Percentiles rank a stretch among this genome's conserved stretches.
Conservation (phyloP, 1,284 basidiomycete genomes). For the Coniferiporia sulphurascens region DNA sequence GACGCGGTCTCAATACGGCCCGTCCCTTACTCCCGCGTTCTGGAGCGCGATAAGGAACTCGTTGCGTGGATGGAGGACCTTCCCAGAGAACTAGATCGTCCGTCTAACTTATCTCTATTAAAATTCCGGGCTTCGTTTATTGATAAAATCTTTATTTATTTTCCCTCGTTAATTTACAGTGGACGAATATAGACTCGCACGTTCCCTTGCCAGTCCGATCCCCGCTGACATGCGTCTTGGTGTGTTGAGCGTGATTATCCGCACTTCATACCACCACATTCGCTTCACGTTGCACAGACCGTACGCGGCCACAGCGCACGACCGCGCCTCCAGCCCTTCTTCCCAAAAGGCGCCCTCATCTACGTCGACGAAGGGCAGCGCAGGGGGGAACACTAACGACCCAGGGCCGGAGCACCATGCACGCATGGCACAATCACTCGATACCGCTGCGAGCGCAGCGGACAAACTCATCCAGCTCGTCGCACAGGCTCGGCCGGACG, state of each 20-base stretch:
- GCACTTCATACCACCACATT: constrained; percentile 71
- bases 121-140: too few relatives aligned
- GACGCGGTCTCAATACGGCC: constrained; percentile 71
- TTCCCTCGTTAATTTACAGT: constrained; percentile 25
- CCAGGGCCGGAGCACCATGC: constrained; percentile 31
- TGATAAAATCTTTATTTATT: too few relatives aligned
- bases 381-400: background rate
- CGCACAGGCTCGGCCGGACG: constrained; percentile 64
- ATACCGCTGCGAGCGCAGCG: constrained; percentile 67
- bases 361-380: constrained; percentile 14
- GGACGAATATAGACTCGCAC: constrained; percentile 67
- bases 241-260: constrained; percentile 73
- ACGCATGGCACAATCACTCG: constrained; percentile 53
- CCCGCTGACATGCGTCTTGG: constrained; percentile 48
- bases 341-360: background rate
- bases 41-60: constrained; percentile 61
- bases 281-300: constrained; percentile 78
- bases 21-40: constrained; percentile 68
- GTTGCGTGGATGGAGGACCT: constrained; percentile 68
- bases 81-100: constrained; percentile 56
- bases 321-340: constrained; percentile 2
- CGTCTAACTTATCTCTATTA: background rate
- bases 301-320: constrained; percentile 46
- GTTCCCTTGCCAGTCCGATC: constrained; percentile 57
- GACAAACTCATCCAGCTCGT: constrained; percentile 72